Evolutionary conservation across 176 grass and related monocot species (phyloP).

Genomic region (Dendrocalamus sinicus): DNA sequence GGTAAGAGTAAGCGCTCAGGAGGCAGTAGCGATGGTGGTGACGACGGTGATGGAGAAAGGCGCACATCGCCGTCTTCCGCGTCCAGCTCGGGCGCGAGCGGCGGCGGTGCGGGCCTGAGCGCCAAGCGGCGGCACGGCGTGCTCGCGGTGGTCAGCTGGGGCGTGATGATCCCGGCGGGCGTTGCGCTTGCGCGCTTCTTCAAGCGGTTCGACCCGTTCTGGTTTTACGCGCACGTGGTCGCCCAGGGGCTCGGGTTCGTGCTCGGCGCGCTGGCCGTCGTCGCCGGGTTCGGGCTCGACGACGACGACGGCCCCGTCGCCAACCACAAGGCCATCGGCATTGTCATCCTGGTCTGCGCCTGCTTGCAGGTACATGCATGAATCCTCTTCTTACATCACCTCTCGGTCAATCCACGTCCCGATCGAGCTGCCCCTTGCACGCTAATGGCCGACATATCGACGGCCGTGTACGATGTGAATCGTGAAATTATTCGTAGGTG

Average conservation of each 20-base stretch:
- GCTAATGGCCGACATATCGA: no score
- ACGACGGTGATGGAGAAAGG: neutral
- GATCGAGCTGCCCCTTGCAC: no score
- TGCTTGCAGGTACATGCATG: slow-evolving; percentile 22
- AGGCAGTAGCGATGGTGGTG: neutral
- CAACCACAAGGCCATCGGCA: slow-evolving; percentile 35
- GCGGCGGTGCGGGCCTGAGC: neutral
- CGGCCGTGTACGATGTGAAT: no score
- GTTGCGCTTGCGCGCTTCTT: slow-evolving; percentile 42
- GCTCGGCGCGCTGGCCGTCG: slow-evolving; percentile 29
- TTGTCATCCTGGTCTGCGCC: slow-evolving; percentile 37
- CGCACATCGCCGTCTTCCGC: neutral
- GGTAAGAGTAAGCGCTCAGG: neutral
- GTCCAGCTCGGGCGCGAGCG: neutral
- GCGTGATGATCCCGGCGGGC: slow-evolving; percentile 28
- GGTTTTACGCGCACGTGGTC: slow-evolving; percentile 48
- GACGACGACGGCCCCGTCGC: slow-evolving; percentile 21
- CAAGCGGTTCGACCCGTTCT: slow-evolving; percentile 38
- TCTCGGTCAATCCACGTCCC: no score
- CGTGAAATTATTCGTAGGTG: neutral
- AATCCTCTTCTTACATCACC: no score
- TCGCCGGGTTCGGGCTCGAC: slow-evolving; percentile 45
- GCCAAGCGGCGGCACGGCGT: slow-evolving; percentile 31
- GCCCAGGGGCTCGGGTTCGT: slow-evolving; percentile 41
- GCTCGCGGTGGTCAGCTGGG: slow-evolving; percentile 40